Conservation (phyloP, 768 basidiomycete genomes). For the Astraeus odoratus region DNA sequence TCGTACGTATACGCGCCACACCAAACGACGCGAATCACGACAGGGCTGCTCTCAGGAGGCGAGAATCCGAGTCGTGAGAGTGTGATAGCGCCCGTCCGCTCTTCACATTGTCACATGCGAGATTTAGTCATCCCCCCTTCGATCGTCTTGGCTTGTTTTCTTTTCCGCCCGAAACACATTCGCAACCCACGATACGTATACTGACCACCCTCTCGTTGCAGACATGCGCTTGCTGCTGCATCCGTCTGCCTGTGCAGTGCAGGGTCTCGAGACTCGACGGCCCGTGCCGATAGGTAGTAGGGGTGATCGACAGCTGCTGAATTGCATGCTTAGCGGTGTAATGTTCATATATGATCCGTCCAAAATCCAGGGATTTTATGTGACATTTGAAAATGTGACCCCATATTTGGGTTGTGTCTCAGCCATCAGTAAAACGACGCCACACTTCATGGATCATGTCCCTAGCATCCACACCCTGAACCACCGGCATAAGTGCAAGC, state of each 20-base stretch:
- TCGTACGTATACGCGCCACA: too few species aligned
- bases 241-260: not conserved
- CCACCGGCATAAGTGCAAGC: not conserved
- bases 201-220: too few species aligned
- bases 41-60: not conserved
- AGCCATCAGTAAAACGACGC: slow-evolving; percentile 5
- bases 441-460: slow-evolving; percentile 26
- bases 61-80: not conserved
- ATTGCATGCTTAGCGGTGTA: slow-evolving; percentile 13
- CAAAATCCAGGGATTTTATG: not conserved
- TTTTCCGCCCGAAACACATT: not conserved
- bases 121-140: not conserved
- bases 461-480: not conserved
- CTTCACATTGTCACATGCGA: not conserved
- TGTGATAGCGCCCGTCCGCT: not conserved
- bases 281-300: not conserved
- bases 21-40: too few species aligned
- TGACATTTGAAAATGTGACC: not conserved
- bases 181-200: too few species aligned
- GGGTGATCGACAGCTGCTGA: slow-evolving; percentile 26
- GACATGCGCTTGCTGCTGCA: not conserved
- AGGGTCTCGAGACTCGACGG: not conserved
- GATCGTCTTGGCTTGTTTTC: not conserved
- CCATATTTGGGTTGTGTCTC: not conserved
- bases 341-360: not conserved